Conservation (phyloP, 2,329 filamentous ascomycete species). For the Akanthomyces muscarius region DNA sequence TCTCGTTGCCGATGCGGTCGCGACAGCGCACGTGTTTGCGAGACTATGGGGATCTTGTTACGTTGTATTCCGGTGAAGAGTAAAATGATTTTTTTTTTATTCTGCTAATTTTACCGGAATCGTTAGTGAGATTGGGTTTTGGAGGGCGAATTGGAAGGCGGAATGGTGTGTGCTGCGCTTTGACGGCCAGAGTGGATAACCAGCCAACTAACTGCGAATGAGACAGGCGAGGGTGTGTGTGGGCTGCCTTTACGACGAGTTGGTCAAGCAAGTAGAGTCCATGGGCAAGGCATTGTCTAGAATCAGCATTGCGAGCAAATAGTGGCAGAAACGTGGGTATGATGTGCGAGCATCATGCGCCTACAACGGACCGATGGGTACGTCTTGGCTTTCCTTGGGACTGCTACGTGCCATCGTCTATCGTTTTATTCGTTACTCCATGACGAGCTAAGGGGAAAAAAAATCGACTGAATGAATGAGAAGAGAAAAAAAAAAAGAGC, state of each 20-base stretch:
- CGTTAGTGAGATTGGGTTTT: conserved; percentile 3
- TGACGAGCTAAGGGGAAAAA: not conserved
- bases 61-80: not conserved
- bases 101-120: not conserved
- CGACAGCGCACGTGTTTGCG: not conserved
- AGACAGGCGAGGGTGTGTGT: not conserved
- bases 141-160: not conserved
- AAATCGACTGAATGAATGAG: not conserved
- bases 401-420: conserved; percentile 3
- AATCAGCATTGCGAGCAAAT: not conserved
- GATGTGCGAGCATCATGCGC: too few species aligned
- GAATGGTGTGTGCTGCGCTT: conserved; percentile 3
- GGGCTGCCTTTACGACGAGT: not conserved
- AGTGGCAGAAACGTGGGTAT: not conserved
- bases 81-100: not conserved
- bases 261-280: not conserved
- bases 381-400: not conserved
- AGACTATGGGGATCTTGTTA: not conserved
- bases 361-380: too few species aligned
- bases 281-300: not conserved
- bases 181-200: not conserved
- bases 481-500: not conserved
- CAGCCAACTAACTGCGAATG: not conserved
- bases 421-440: not conserved
- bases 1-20: not conserved